Evolutionary conservation across 331 rosid genomes (phyloP).

Genomic region (Quercus phellos): DNA sequence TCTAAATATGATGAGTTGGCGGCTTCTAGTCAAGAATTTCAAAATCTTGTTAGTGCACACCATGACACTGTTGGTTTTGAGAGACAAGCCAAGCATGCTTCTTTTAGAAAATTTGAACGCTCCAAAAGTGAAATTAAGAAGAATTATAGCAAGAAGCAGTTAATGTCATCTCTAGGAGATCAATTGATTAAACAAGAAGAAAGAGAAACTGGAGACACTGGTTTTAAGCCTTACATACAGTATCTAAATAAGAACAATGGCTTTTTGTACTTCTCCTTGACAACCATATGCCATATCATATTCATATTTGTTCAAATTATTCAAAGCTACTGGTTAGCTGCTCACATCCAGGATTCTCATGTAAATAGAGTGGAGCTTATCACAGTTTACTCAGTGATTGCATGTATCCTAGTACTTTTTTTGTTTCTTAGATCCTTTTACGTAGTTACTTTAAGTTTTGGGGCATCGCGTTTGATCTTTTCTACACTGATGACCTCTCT

Average conservation of each 20-base stretch:
- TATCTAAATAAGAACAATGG: background rate
- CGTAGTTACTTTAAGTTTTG: background rate
- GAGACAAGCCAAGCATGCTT: background rate
- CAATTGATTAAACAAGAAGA: conserved; percentile 1
- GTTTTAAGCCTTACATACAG: background rate
- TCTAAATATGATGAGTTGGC: background rate
- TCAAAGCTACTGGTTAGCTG: conserved; percentile 3
- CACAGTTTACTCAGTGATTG: conserved; percentile 1
- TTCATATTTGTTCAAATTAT: background rate
- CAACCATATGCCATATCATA: background rate
- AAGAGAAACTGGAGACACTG: background rate
- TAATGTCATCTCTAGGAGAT: background rate
- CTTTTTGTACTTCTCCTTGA: background rate
- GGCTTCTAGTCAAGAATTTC: background rate
- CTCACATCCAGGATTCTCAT: background rate
- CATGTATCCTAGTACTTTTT: background rate
- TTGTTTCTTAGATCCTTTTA: background rate
- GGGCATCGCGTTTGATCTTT: background rate
- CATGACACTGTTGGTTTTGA: background rate
- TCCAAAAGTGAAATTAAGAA: background rate
- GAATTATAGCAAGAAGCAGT: background rate
- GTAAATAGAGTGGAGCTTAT: background rate
- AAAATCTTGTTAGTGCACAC: background rate
- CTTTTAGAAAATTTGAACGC: background rate
- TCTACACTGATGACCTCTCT: background rate